Percentiles rank a stretch among this genome's conserved stretches.
phyloP scores from a whole-genome alignment of 1,139 yeast species.

The Meyerozyma elateridarum region DNA sequence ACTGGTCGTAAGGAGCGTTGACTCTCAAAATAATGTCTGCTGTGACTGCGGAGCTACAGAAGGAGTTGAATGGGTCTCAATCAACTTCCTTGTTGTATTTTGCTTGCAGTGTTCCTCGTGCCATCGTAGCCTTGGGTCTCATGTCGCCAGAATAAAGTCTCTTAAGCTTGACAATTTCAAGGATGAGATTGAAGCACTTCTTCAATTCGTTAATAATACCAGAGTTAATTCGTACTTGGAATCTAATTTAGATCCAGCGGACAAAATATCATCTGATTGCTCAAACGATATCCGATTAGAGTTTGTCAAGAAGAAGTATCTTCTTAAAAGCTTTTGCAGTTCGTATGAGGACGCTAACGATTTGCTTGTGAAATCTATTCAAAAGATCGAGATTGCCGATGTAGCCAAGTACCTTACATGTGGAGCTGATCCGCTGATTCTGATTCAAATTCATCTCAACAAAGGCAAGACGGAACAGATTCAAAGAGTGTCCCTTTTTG shows the following conservation, averaged over 20 bases:
- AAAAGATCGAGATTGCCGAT: constrained; percentile 42
- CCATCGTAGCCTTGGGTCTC: constrained; percentile 51
- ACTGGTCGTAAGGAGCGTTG: constrained; percentile 40
- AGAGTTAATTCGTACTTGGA: constrained; percentile 37
- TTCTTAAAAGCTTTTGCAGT: constrained; percentile 31
- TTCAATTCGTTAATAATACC: constrained; percentile 39
- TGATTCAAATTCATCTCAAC: constrained; percentile 22
- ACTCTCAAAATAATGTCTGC: constrained; percentile 60
- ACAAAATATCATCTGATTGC: constrained; percentile 29
- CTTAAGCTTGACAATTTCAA: constrained; percentile 47
- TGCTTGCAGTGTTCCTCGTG: constrained; percentile 79
- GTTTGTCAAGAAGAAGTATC: constrained; percentile 51
- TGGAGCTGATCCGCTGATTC: constrained; percentile 45
- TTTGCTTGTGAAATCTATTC: constrained; percentile 41
- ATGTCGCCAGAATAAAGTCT: constrained; percentile 46
- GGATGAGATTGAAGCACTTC: constrained; percentile 34
- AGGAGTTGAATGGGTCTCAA: constrained; percentile 83
- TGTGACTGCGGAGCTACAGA: constrained; percentile 72
- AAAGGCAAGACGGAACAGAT: constrained; percentile 20
- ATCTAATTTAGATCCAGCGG: constrained; percentile 19
- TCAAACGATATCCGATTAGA: constrained; percentile 26
- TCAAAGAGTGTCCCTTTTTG: constrained; percentile 41
- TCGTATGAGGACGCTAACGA: constrained; percentile 22
- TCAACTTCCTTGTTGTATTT: constrained; percentile 65
- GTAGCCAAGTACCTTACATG: constrained; percentile 45